phyloP scores from a whole-genome alignment of 495 filamentous ascomycete species.

The Penicillium verhagenii region DNA sequence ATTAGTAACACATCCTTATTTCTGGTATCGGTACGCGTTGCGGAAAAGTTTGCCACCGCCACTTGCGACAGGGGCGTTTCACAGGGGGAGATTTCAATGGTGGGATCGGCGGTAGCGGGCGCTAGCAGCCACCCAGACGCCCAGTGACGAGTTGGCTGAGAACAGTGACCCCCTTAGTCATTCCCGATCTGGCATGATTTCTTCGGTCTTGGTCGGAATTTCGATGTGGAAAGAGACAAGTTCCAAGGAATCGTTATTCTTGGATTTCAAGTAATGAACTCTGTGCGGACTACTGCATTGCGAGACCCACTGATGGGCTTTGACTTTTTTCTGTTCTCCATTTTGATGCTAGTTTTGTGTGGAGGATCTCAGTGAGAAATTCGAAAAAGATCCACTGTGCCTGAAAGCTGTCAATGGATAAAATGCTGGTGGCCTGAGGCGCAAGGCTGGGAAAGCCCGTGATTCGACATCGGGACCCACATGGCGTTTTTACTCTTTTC shows the following conservation, averaged over 20 bases:
- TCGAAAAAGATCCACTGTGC: background rate
- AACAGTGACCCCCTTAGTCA: background rate
- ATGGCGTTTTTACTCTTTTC: background rate
- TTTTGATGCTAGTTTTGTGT: background rate
- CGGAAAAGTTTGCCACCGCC: conserved; percentile 10
- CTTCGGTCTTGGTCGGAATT: background rate
- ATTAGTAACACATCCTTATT: background rate
- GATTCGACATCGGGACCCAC: background rate
- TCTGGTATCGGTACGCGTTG: background rate
- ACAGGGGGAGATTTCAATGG: background rate
- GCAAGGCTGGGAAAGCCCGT: background rate
- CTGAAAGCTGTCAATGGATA: background rate
- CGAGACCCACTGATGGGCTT: background rate
- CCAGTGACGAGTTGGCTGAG: conserved; percentile 12
- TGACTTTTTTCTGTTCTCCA: background rate
- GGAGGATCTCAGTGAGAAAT: background rate
- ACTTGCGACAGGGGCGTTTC: conserved; percentile 2
- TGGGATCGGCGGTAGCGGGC: background rate
- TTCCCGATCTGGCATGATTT: background rate
- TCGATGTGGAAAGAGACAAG: background rate
- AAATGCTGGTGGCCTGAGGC: background rate
- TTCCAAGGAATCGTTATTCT: no score
- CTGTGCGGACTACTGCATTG: no score
- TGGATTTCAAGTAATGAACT: no score
- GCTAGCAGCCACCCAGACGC: background rate